Conservation (phyloP, 2,329 filamentous ascomycete genomes). For the Chaetoscypha palmicola region DNA sequence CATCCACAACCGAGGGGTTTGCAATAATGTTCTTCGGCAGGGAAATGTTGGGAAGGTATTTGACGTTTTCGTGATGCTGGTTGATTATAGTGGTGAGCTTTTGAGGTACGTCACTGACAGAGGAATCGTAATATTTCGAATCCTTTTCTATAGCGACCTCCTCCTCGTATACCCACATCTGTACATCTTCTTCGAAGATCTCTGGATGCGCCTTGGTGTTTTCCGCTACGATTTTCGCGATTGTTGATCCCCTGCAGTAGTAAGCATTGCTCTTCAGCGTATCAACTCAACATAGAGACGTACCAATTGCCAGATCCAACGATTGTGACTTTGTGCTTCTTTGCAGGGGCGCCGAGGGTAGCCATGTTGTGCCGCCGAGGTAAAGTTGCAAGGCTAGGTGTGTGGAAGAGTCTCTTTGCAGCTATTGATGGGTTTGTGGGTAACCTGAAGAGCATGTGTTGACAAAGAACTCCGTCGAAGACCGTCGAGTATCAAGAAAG, state of each 20-base stretch:
- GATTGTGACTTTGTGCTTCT: conserved; percentile 87
- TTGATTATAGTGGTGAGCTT: conserved; percentile 94
- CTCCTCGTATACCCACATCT: conserved; percentile 99
- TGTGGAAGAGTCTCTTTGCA: conserved; percentile 17
- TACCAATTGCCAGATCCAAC: conserved; percentile 97
- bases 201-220: conserved; percentile 73
- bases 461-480: too few species aligned
- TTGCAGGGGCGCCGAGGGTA: conserved; percentile 43
- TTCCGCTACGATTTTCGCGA: conserved; percentile 93
- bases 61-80: conserved; percentile 87
- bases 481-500: too few species aligned
- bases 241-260: conserved; percentile 75
- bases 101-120: conserved; percentile 56
- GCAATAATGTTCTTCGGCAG: conserved; percentile 79
- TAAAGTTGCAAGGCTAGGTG: conserved; percentile 15
- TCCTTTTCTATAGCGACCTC: conserved; percentile 66
- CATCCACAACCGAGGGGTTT: conserved; percentile 71
- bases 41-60: conserved; percentile 86
- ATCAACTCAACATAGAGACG: conserved; percentile 20
- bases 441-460: conserved; percentile 18
- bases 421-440: conserved; percentile 16
- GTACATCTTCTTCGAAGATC: conserved; percentile 80
- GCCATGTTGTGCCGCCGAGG: conserved; percentile 28
- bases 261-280: conserved; percentile 5
- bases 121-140: conserved; percentile 65